Evolutionary conservation across 176 grass and related monocot genomes (phyloP).

Genomic region (Oryza punctata): DNA sequence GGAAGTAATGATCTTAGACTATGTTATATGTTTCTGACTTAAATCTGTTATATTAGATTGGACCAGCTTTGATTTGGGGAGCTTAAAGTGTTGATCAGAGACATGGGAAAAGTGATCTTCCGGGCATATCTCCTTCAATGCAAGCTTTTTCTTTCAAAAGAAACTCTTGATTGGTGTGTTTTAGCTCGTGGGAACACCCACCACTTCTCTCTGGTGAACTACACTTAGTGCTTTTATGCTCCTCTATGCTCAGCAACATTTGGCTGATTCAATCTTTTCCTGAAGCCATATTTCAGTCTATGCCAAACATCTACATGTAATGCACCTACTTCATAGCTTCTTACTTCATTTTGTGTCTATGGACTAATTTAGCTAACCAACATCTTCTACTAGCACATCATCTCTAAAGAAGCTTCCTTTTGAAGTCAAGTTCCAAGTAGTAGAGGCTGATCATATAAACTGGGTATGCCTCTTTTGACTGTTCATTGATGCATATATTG

Average conservation of each 20-base stretch:
- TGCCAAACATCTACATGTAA: conserved; percentile 57
- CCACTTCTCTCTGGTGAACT: conserved; percentile 72
- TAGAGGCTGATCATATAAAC: conserved; percentile 44
- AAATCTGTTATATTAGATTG: conserved; percentile 47
- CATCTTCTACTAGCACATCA: conserved; percentile 37
- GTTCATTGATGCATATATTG: not conserved
- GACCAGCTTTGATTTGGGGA: conserved; percentile 42
- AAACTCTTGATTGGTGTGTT: conserved; percentile 58
- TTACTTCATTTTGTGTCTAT: conserved; percentile 31
- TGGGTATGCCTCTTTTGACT: conserved; percentile 23
- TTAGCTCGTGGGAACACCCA: conserved; percentile 57
- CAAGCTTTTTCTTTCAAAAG: conserved; percentile 56
- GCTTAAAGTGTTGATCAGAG: conserved; percentile 54
- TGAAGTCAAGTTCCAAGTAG: conserved; percentile 28
- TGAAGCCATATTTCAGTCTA: conserved; percentile 53
- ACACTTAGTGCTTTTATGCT: conserved; percentile 62
- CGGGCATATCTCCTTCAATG: conserved; percentile 45
- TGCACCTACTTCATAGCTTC: not conserved
- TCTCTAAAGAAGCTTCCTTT: conserved; percentile 39
- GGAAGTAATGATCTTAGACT: not conserved
- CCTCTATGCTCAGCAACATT: conserved; percentile 53
- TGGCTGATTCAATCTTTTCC: conserved; percentile 52
- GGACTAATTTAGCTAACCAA: not conserved
- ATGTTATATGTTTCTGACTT: conserved; percentile 26
- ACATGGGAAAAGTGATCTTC: conserved; percentile 72